These are phyloP conservation scores for Claviceps digitariae DNA, from an alignment of 2,329 filamentous ascomycete genomes.

Conservation along the genomic window DNA sequence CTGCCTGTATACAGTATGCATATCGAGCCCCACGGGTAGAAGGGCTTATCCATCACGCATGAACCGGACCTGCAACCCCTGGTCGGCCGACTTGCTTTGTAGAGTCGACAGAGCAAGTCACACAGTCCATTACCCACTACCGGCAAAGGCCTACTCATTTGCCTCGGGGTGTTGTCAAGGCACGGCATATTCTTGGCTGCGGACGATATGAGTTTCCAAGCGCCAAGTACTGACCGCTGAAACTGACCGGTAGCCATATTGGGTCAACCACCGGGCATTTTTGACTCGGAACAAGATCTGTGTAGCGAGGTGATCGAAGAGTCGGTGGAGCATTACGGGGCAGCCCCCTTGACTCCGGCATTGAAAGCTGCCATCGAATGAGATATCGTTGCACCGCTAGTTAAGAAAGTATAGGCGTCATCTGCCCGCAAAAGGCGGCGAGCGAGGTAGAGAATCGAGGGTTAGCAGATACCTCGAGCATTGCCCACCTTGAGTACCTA, in stretches of 20 bases:
- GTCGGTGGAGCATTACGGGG: not conserved
- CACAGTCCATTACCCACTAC: not conserved
- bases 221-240: not conserved
- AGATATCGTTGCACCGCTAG: not conserved
- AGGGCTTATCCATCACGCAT: no score
- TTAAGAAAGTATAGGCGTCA: no score
- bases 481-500: no score
- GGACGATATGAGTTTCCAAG: not conserved
- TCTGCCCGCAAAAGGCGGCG: no score
- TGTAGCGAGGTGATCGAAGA: not conserved
- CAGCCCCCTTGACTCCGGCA: not conserved
- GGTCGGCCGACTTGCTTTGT: not conserved
- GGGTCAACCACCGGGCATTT: not conserved
- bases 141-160: not conserved
- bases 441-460: no score
- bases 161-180: not conserved
- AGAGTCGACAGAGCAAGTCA: not conserved
- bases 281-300: constrained; percentile 1
- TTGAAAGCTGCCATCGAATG: not conserved
- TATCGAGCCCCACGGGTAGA: no score
- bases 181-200: not conserved
- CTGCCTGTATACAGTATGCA: no score
- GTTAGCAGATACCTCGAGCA: no score
- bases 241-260: not conserved
- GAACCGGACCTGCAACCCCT: not conserved